Evolutionary conservation across 176 grass and related monocot species (phyloP).

Genomic region (Raddia guianensis): DNA sequence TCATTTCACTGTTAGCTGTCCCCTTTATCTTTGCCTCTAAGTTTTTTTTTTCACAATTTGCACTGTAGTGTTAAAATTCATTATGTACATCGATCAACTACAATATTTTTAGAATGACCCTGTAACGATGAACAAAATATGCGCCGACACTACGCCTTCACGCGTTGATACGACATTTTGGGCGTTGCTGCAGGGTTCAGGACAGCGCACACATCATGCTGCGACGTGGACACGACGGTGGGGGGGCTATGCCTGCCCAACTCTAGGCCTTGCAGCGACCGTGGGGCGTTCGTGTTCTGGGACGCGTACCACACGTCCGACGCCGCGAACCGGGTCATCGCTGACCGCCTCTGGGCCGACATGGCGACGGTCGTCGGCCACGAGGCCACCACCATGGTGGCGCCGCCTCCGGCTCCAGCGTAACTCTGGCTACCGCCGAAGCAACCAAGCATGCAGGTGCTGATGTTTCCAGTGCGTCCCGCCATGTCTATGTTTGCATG

Average conservation of each 20-base stretch:
- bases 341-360: slow-evolving; percentile 61
- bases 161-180: too few relatives aligned
- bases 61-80: too few relatives aligned
- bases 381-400: neutral
- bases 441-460: neutral
- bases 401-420: slow-evolving; percentile 21
- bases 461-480: neutral
- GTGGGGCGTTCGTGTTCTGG: slow-evolving; percentile 89
- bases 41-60: too few relatives aligned
- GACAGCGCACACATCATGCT: slow-evolving; percentile 80
- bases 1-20: too few relatives aligned
- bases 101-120: too few relatives aligned
- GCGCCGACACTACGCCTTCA: too few relatives aligned
- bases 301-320: slow-evolving; percentile 95
- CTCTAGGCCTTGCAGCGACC: slow-evolving; percentile 65
- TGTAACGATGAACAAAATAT: too few relatives aligned
- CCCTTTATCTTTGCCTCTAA: too few relatives aligned
- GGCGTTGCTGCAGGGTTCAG: slow-evolving; percentile 58
- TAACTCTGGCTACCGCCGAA: neutral
- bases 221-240: slow-evolving; percentile 78
- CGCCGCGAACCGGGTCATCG: slow-evolving; percentile 84
- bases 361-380: neutral
- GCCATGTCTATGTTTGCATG: neutral
- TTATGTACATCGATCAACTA: too few relatives aligned
- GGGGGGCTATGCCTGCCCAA: slow-evolving; percentile 85